phyloP scores from a whole-genome alignment of 768 basidiomycete species.

The Pleurotus sapidus region DNA sequence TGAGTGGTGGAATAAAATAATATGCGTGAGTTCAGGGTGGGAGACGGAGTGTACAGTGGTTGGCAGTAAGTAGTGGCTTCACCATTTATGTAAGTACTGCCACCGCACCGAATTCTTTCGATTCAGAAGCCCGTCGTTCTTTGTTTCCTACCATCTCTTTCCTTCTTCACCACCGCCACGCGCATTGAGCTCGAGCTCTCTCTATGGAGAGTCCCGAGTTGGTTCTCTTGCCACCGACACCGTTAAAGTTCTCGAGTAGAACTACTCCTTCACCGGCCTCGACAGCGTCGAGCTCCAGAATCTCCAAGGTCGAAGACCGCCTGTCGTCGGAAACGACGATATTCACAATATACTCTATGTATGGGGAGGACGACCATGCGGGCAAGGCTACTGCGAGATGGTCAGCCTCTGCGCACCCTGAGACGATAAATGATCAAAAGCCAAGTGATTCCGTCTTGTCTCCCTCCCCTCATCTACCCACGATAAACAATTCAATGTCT shows the following conservation, averaged over 20 bases:
- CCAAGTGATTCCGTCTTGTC: conserved; percentile 4
- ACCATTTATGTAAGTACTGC: conserved; percentile 5
- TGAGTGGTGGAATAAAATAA: too few relatives aligned
- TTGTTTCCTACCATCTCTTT: conserved; percentile 5
- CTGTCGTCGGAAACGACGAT: conserved; percentile 73
- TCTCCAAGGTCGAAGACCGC: conserved; percentile 40
- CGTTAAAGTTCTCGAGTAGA: not conserved
- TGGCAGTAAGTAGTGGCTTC: not conserved
- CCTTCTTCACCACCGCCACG: not conserved
- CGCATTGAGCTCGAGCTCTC: not conserved
- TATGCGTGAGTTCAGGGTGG: too few relatives aligned
- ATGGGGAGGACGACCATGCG: conserved; percentile 50
- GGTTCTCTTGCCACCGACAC: conserved; percentile 5
- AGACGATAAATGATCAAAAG: conserved; percentile 1
- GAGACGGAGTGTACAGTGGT: not conserved
- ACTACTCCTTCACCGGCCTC: conserved; percentile 1
- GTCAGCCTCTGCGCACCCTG: conserved; percentile 6
- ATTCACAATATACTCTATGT: conserved; percentile 87
- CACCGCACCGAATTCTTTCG: conserved; percentile 3
- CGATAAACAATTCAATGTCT: not conserved
- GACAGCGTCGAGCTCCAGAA: conserved; percentile 16
- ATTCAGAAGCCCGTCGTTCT: conserved; percentile 5
- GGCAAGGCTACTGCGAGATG: conserved; percentile 12
- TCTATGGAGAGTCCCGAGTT: conserved; percentile 7
- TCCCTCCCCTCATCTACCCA: not conserved